Conservation (phyloP, 202 grass and related monocot species). For the Eragrostis tef region DNA sequence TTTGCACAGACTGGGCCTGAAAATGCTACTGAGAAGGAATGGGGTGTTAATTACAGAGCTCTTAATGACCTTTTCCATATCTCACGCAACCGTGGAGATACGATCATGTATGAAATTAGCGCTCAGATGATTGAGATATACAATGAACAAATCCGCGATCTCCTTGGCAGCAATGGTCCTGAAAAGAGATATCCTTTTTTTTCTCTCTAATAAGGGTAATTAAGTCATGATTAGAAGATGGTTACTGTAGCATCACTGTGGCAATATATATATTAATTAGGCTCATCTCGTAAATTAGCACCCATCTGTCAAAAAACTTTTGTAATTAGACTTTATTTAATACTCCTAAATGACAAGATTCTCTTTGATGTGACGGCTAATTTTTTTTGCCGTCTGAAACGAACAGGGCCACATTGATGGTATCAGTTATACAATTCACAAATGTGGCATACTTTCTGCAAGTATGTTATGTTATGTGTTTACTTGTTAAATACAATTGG, state of each 20-base stretch:
- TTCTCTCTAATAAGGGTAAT: no score
- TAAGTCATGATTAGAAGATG: no score
- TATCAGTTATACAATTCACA: constrained; percentile 13
- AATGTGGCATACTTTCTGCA: background rate
- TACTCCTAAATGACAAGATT: no score
- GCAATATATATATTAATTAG: no score
- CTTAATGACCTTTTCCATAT: constrained; percentile 81
- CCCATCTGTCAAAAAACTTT: no score
- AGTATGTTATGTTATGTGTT: background rate
- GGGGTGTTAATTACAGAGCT: constrained; percentile 88
- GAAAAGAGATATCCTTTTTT: constrained; percentile 90
- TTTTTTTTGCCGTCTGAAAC: background rate
- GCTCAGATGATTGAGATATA: constrained; percentile 97
- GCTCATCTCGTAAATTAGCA: no score
- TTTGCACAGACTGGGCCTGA: constrained; percentile 67
- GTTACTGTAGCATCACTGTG: no score
- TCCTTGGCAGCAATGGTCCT: constrained; percentile 56
- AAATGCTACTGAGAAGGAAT: constrained; percentile 62
- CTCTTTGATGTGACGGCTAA: no score
- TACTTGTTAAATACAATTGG: constrained; percentile 18
- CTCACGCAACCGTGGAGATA: constrained; percentile 62
- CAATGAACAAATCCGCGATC: constrained; percentile 88
- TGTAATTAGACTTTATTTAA: no score
- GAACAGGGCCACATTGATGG: background rate
- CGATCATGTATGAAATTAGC: constrained; percentile 68